Evolutionary conservation across 306 rosid species (phyloP).

Genomic region (Quercus rubra): DNA sequence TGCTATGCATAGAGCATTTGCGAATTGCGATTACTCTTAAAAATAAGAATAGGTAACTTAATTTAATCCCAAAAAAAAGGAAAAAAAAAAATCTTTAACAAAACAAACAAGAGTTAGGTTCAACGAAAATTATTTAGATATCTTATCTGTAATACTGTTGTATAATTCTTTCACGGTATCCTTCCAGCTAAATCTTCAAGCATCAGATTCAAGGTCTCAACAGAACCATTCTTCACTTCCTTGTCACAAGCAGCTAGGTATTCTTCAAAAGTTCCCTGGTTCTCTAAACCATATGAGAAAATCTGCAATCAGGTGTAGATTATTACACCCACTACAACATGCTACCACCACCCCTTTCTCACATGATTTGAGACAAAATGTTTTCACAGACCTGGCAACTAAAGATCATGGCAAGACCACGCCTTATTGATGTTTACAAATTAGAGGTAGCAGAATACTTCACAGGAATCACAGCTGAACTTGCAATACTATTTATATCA

Average conservation of each 20-base stretch:
- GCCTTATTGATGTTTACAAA: constrained; percentile 70
- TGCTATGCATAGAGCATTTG: neutral
- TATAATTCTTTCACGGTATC: constrained; percentile 26
- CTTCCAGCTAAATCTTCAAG: constrained; percentile 74
- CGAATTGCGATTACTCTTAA: neutral
- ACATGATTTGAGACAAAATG: constrained; percentile 61
- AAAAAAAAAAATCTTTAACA: neutral
- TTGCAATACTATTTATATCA: constrained; percentile 7
- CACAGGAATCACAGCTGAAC: constrained; percentile 15
- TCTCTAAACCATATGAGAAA: constrained; percentile 86
- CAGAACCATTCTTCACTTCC: constrained; percentile 62
- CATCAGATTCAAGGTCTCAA: constrained; percentile 68
- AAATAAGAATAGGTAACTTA: neutral
- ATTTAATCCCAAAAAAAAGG: neutral
- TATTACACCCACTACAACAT: constrained; percentile 75
- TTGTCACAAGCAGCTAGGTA: constrained; percentile 80
- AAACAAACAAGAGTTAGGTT: neutral
- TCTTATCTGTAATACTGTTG: neutral
- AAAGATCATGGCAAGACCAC: constrained; percentile 84
- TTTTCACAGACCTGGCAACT: constrained; percentile 94
- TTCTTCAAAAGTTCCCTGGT: constrained; percentile 71
- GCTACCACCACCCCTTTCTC: constrained; percentile 89
- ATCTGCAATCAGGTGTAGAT: constrained; percentile 77
- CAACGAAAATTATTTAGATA: neutral
- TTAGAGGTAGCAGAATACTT: constrained; percentile 42